These are phyloP conservation scores for Tausonia pullulans DNA, from an alignment of 1,284 basidiomycete genomes.

Conservation along the genomic window DNA sequence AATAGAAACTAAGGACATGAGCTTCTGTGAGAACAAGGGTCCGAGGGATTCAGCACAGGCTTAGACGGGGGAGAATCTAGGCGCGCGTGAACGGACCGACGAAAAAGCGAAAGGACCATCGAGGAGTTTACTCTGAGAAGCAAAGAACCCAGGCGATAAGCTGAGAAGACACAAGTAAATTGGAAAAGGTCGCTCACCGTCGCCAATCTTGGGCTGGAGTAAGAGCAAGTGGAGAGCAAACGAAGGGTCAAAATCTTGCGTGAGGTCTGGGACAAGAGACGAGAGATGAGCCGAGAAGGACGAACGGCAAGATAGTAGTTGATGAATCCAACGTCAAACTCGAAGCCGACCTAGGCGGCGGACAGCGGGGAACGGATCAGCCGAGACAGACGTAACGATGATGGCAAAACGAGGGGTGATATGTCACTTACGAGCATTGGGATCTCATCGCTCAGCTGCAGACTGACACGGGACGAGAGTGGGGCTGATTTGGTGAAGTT, in stretches of 20 bases:
- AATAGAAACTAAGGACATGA: not conserved
- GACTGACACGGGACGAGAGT: constrained; percentile 58
- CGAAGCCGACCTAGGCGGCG: constrained; percentile 8
- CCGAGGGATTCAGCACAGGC: too few relatives aligned
- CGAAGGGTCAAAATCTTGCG: not conserved
- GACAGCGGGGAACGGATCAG: not conserved
- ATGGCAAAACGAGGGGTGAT: too few relatives aligned
- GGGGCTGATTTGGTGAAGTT: constrained; percentile 91
- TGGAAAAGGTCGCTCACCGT: not conserved
- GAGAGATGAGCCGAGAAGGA: not conserved
- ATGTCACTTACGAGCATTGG: constrained; percentile 55
- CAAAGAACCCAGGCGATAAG: too few relatives aligned
- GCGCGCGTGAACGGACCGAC: too few relatives aligned
- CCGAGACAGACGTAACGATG: not conserved
- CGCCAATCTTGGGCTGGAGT: constrained; percentile 11
- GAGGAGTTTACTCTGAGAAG: too few relatives aligned
- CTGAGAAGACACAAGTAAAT: too few relatives aligned
- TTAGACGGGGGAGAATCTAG: too few relatives aligned
- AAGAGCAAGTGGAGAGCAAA: not conserved
- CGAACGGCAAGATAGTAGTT: constrained; percentile 16
- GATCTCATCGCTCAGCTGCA: constrained; percentile 85
- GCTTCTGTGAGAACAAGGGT: too few relatives aligned
- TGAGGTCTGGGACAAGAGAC: not conserved
- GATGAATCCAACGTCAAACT: constrained; percentile 14
- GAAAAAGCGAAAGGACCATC: too few relatives aligned